Base-by-base conservation (phyloP, 2,329 filamentous ascomycete genomes). In the Sporothrix inflata region DNA sequence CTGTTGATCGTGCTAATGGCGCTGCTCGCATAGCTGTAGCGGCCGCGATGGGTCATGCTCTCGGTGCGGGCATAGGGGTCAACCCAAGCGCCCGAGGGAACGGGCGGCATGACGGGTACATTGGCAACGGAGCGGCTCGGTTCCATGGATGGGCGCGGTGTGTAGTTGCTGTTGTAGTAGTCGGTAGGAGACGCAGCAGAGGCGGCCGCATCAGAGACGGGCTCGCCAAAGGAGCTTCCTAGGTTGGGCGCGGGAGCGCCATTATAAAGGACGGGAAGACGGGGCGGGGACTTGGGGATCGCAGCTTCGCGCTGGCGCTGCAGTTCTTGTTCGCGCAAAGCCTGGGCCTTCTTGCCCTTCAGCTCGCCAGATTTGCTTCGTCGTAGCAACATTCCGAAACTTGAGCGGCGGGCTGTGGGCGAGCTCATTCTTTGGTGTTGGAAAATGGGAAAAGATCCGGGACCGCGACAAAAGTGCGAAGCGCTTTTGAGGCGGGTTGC, bases 1-100 rank as follows among this genome's bases (percentile, higher is more conserved):
- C 92, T 97, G 84, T 97, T 97, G 84, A 97, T 90, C 73, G 93
- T 92, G 85, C 93, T 97, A 76, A 95, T 89, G 70, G 93, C 92
- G 82, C 92, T 97, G 84, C 93, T 97, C 72, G 95, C 94, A 83
- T 98, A 98, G 84, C 94, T 98, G 83, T 97, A 97, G 76, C 96
- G 92, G 74, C 95, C 94, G 77, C 96, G 94, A 82, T 98, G 91
- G 77, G 95, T 94, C 93, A 98, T 98, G 86, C 95, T 98, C 84
- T 97, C 93, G 47, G 92, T 91, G 75, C 93, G 89, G 61, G 92
- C 90, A 79, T 96, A 96, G 16, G 93, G 92, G 78, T 97, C 94
- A 75, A 88, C 86, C 77, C 85, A 87, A 65, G 87, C 87, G 72
- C 87, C 87, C 79, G 84, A 87, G 63, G 89, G 88, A 69, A 91